These are phyloP conservation scores for Backusella circina DNA, from an alignment of 192 early-diverging fungal genomes.

Conservation along the genomic window DNA sequence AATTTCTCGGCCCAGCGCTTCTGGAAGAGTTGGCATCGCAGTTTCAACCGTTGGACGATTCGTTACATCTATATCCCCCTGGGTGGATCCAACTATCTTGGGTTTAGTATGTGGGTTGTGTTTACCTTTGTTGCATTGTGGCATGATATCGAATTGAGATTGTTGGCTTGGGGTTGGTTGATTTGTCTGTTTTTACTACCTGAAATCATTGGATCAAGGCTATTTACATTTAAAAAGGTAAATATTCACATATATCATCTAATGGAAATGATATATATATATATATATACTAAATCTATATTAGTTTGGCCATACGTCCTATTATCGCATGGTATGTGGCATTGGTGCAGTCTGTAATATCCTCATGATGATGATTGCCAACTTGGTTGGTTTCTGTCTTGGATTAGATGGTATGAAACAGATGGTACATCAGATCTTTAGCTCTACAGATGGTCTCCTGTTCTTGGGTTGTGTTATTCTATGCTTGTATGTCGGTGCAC, in stretches of 20 bases:
- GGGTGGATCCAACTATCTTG: constrained; percentile 66
- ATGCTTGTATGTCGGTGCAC: constrained; percentile 58
- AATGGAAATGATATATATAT: too few relatives aligned
- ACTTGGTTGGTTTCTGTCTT: constrained; percentile 89
- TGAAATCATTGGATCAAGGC: constrained; percentile 61
- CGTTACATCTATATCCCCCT: constrained; percentile 73
- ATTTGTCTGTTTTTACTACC: constrained; percentile 82
- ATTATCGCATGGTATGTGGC: constrained; percentile 75
- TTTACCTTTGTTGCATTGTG: constrained; percentile 97
- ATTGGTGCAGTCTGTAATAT: constrained; percentile 81
- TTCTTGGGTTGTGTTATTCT: constrained; percentile 47
- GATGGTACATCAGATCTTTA: constrained; percentile 65
- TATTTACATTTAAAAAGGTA: constrained; percentile 52
- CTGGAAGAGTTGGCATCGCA: constrained; percentile 94
- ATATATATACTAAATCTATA: neutral
- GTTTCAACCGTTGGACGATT: constrained; percentile 86
- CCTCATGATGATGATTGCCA: constrained; percentile 88
- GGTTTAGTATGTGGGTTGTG: constrained; percentile 75
- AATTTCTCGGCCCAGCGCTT: constrained; percentile 91
- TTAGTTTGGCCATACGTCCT: constrained; percentile 48
- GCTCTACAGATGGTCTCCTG: constrained; percentile 4
- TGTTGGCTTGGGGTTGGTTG: constrained; percentile 91
- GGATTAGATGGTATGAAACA: constrained; percentile 79
- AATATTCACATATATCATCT: neutral
- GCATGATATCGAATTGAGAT: constrained; percentile 85